These are phyloP conservation scores for Verticillium tricorpus DNA, from an alignment of 2,329 filamentous ascomycete species.

Conservation along the genomic window DNA sequence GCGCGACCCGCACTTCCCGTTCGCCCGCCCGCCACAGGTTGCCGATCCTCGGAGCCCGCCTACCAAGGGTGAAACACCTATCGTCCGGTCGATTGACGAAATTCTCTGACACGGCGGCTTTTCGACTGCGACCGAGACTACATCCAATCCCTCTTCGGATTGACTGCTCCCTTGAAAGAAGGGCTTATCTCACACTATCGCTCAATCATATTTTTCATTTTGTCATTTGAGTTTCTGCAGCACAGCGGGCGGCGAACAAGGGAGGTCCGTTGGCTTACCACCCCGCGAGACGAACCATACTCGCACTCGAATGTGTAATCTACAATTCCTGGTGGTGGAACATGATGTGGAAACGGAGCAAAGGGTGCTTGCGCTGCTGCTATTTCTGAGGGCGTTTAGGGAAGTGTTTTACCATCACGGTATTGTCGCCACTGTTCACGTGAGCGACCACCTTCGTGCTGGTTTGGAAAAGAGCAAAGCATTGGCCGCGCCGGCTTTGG, in stretches of 20 bases:
- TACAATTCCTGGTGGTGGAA: background rate
- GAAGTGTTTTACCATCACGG: background rate
- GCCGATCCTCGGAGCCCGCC: constrained; percentile 71
- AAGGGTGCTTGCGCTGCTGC: background rate
- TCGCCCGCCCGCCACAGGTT: constrained; percentile 45
- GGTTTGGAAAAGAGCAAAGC: background rate
- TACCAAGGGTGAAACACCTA: constrained; percentile 68
- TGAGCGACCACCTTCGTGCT: background rate
- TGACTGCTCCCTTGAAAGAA: background rate
- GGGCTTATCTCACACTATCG: background rate
- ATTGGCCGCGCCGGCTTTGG: background rate
- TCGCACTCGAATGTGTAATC: background rate
- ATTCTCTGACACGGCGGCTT: constrained; percentile 50
- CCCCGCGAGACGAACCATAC: background rate
- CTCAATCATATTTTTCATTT: constrained; percentile 3
- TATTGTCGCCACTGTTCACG: background rate
- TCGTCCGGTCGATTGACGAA: constrained; percentile 74
- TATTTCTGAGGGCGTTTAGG: background rate
- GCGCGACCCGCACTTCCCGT: constrained; percentile 46
- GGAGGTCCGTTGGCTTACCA: background rate
- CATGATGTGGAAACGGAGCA: background rate
- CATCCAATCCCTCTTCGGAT: background rate
- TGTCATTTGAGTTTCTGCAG: background rate
- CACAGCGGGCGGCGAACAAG: constrained; percentile 1
- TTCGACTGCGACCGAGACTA: background rate